Evolutionary conservation across 768 basidiomycete species (phyloP), one percentile per base, ranked within the genome.

Genomic region (Austroboletus festivus): DNA sequence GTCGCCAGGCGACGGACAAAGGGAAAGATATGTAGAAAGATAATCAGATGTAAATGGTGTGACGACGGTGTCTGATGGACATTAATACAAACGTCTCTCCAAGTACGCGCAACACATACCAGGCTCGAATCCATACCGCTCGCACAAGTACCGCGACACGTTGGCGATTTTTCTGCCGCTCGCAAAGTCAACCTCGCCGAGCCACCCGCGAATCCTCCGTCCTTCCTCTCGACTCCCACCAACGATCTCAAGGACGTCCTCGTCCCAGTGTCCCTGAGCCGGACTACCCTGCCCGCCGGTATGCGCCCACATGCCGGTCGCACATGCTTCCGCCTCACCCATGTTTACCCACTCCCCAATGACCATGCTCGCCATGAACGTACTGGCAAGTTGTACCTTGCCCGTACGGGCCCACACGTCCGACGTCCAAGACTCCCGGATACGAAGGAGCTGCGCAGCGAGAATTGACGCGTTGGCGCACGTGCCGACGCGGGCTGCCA

Each of bases 361-460:
- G 20, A 91, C 63, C 47, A 90, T 68, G 60, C 85, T 89, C 2
- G 79, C 80, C 1, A 92, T 54, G 57, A 91, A 89, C 1, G 85
- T 78, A 51, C 81, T 83, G 0, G 88, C 88, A n/a, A 88, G 77
- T 57, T 88, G 85, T 2, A 91, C 73, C 38, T 85, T 78, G 2
- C 85, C 87, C 0, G 89, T 90, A 41, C 83, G 76, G 0, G 73
- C 76, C 88, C 89, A 92, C 8, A 88, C 84, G 23, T 90, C 87
- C 38, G 78, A 75, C 2, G 84, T 80, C 79, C 83, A 87, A 3
- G 77, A 81, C 62, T 89, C 89, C n/a, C 87, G 81, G 12, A 90
- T 80, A 11, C 85, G 80, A 33, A 90, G 71, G 4, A 89, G 76
- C 59, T 91, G 89, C 0, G 88, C 88, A 3, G 87, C 79, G 26